phyloP scores from a whole-genome alignment of 257 asterid genomes.

The Nicotiana knightiana region DNA sequence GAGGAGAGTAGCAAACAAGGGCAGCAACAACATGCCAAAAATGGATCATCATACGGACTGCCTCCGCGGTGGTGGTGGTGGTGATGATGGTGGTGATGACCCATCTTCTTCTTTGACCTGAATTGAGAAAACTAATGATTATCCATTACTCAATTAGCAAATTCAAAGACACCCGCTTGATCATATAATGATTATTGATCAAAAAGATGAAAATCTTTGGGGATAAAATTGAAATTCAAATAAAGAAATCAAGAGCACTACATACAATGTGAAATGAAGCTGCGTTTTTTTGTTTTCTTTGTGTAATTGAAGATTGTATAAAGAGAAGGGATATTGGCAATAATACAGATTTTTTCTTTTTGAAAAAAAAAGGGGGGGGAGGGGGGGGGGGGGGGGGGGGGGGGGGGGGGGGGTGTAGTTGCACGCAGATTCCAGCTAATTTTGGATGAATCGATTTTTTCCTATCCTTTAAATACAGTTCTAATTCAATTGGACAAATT shows the following conservation, averaged over 20 bases:
- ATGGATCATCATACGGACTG: conserved; percentile 19
- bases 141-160: not conserved
- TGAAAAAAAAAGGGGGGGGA: too few relatives aligned
- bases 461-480: not conserved
- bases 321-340: too few relatives aligned
- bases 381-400: too few relatives aligned
- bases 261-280: too few relatives aligned
- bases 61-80: conserved; percentile 2
- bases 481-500: not conserved
- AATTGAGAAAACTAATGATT: not conserved
- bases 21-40: conserved; percentile 37
- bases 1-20: conserved; percentile 35
- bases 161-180: not conserved
- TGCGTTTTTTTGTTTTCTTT: too few relatives aligned
- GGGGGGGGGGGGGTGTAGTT: too few relatives aligned
- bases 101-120: conserved; percentile 9
- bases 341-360: too few relatives aligned
- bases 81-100: conserved; percentile 20
- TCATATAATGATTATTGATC: not conserved
- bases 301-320: too few relatives aligned
- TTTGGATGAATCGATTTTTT: too few relatives aligned
- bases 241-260: too few relatives aligned
- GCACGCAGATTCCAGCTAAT: too few relatives aligned
- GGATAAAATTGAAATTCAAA: not conserved
- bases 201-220: not conserved